Evolutionary conservation across 164 flowering plant genomes (phyloP).

Genomic region (Nymphaea thermarum): DNA sequence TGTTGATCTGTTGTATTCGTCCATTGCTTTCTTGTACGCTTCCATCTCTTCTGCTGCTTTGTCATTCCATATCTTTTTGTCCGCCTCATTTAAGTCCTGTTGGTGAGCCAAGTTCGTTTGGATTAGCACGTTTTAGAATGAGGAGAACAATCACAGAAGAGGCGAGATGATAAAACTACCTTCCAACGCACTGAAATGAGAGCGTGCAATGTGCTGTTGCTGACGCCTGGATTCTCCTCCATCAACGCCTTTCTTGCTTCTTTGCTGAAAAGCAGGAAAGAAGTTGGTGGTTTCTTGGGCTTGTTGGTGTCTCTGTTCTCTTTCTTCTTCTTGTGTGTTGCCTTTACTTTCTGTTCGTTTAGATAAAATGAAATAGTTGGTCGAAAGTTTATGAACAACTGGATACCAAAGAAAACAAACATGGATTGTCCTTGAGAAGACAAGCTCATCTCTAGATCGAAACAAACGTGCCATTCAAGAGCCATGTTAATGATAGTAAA

Average conservation of each 20-base stretch:
- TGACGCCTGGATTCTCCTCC: slow-evolving; percentile 53
- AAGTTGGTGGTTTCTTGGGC: slow-evolving; percentile 87
- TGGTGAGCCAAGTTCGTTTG: background rate
- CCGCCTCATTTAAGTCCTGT: slow-evolving; percentile 61
- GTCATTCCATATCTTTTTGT: slow-evolving; percentile 51
- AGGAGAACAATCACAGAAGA: background rate
- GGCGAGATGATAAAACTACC: slow-evolving; percentile 18
- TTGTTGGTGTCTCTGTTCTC: slow-evolving; percentile 59
- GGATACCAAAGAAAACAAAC: too few species aligned
- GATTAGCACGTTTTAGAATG: background rate
- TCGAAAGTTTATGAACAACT: too few species aligned
- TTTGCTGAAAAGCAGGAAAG: slow-evolving; percentile 76
- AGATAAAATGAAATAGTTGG: background rate
- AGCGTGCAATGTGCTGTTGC: slow-evolving; percentile 49
- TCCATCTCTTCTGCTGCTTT: slow-evolving; percentile 72
- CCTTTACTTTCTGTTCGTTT: slow-evolving; percentile 50
- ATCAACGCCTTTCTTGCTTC: slow-evolving; percentile 53
- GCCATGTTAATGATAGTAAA: background rate
- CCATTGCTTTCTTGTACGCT: slow-evolving; percentile 73
- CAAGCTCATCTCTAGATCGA: too few species aligned
- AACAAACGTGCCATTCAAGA: too few species aligned
- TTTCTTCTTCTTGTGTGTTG: slow-evolving; percentile 46
- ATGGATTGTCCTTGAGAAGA: too few species aligned
- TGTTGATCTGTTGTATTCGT: slow-evolving; percentile 52
- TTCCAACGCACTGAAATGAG: slow-evolving; percentile 87